Base-by-base conservation (phyloP, 495 filamentous ascomycete genomes). In the Penicillium nucicola region DNA sequence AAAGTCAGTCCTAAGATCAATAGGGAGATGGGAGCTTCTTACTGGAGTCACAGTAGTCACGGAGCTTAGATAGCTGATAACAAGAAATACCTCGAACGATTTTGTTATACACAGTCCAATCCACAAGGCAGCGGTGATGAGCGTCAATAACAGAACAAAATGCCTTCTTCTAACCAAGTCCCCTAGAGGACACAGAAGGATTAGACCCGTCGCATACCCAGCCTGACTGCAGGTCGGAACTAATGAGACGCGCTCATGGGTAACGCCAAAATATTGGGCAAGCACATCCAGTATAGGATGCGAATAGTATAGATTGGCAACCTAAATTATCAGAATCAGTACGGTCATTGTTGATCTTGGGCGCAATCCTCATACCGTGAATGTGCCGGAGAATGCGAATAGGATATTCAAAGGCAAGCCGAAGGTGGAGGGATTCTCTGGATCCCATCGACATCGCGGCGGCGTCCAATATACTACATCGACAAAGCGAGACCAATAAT, bases 191-290 rank as follows among this genome's bases (percentile, higher is more conserved):
- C 89, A 90, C 32, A 95, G 66, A 45, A 92, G 80, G 12, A 92
- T 67, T 43, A 95, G 54, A 3, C 89, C 89, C 1, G 70, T 72
- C 5, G 87, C 87, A 68, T 95, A 95, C 4, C 89, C 89, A 4
- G 86, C 87, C 60, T 95, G 89, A 63, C 85, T 86, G 6, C 89
- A 68, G 0, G 89, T 92, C 10, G 89, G 88, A 38, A 95, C 78
- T 10, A 81, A 66, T 4, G 81, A 81, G 13, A 79, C 67, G 14
- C 65, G 63, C 55, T 84, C 80, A 41, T 83, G 76, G 13, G 69
- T 74, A 33, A 88, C 84, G 45, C 71, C 20, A 50, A 89, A 88
- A 25, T 80, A 78, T 9, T 67, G 53, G 1, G 85, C 84, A 25
- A 89, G 74, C 20, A 78, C 71, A 61, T 86, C 81, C 11, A 88